phyloP scores from a whole-genome alignment of 2,329 filamentous ascomycete species.

The Salinomyces thailandicus region DNA sequence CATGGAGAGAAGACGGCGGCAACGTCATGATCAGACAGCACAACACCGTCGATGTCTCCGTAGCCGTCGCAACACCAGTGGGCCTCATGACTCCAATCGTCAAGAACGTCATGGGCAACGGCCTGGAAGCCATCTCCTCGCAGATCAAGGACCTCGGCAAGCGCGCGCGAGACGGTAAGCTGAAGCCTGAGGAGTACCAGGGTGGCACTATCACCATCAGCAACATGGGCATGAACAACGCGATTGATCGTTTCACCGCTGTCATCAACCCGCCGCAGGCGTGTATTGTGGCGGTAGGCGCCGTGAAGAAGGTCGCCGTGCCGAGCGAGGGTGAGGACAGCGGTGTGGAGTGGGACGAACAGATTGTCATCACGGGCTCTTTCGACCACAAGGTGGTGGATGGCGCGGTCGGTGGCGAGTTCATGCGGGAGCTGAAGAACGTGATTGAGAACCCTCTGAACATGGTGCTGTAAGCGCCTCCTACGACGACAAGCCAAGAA shows the following conservation, averaged over 20 bases:
- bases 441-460: conserved; percentile 94
- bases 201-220: conserved; percentile 98
- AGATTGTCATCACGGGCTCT: conserved; percentile 87
- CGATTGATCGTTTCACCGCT: conserved; percentile 92
- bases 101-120: conserved; percentile 74
- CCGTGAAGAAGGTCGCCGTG: conserved; percentile 87
- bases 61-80: conserved; percentile 84
- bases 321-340: conserved; percentile 79
- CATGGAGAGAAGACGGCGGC: conserved; percentile 73
- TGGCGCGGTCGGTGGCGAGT: conserved; percentile 90
- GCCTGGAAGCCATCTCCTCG: conserved; percentile 76
- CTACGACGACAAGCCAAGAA: neutral
- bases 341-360: conserved; percentile 81
- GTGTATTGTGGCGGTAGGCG: conserved; percentile 87
- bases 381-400: conserved; percentile 99
- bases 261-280: conserved; percentile 99
- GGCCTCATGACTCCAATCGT: conserved; percentile 98
- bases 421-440: conserved; percentile 95
- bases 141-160: conserved; percentile 95
- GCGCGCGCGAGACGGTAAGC: conserved; percentile 90
- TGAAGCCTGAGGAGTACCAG: conserved; percentile 99
- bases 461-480: conserved; percentile 64
- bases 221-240: conserved; percentile 99
- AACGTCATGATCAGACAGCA: conserved; percentile 77
- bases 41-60: conserved; percentile 86